Evolutionary conservation across 2,329 filamentous ascomycete genomes (phyloP).

Genomic region (Microsporum audouinii): DNA sequence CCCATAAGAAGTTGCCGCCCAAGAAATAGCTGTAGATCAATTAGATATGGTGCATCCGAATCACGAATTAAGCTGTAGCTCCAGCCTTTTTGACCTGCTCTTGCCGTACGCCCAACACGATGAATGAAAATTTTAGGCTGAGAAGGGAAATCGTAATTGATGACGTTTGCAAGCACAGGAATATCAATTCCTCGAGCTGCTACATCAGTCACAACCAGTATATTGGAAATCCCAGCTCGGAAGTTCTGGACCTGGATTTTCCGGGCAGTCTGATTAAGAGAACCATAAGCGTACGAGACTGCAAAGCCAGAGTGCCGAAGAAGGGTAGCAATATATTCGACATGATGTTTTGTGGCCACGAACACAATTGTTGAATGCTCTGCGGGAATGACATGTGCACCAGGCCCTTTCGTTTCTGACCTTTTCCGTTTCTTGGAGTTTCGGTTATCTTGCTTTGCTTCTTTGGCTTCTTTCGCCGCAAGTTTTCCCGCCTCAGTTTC

Average conservation of each 20-base stretch:
- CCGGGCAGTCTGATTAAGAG: conserved; percentile 84
- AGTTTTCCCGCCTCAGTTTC: conserved; percentile 42
- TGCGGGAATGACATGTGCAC: conserved; percentile 60
- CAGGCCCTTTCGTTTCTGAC: conserved; percentile 38
- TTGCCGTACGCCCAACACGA: conserved; percentile 86
- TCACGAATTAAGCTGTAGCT: conserved; percentile 85
- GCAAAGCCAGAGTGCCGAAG: conserved; percentile 72
- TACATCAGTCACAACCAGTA: conserved; percentile 91
- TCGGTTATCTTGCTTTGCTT: conserved; percentile 36
- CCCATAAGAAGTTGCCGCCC: conserved; percentile 73
- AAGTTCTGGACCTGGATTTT: conserved; percentile 89
- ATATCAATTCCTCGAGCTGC: conserved; percentile 97
- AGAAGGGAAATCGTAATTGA: conserved; percentile 96
- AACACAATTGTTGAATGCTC: conserved; percentile 92
- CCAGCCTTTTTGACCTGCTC: conserved; percentile 88
- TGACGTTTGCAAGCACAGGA: conserved; percentile 86
- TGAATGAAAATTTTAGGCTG: conserved; percentile 97
- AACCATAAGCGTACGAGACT: conserved; percentile 88
- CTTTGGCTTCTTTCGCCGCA: conserved; percentile 37
- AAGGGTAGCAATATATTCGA: conserved; percentile 80
- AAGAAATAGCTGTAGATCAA: conserved; percentile 90
- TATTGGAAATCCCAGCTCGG: conserved; percentile 68
- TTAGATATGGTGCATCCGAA: conserved; percentile 76
- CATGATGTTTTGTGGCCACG: conserved; percentile 89
- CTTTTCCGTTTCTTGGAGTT: conserved; percentile 37